Evolutionary conservation across 306 rosid genomes (phyloP).

Genomic region (Dalbergia cultrata): DNA sequence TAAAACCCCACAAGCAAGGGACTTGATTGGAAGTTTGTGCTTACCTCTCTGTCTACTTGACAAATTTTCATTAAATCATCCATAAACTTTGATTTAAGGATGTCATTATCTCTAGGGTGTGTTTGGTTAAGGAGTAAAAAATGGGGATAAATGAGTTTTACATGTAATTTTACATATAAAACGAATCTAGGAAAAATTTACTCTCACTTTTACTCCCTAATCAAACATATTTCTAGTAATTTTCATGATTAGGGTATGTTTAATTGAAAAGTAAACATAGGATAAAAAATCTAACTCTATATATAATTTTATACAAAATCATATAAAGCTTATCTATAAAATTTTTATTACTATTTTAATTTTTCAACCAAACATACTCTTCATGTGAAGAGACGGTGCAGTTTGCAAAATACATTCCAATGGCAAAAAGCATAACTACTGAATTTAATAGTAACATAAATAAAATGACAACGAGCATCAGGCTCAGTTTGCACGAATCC

Average conservation of each 20-base stretch:
- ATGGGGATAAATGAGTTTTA: too few relatives aligned
- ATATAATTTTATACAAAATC: too few relatives aligned
- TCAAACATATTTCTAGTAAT: too few relatives aligned
- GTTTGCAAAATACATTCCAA: neutral
- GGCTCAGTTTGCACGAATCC: neutral
- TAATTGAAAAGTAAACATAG: too few relatives aligned
- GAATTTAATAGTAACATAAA: neutral
- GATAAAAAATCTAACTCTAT: too few relatives aligned
- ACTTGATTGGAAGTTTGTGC: neutral
- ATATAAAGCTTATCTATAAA: too few relatives aligned
- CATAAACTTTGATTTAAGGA: neutral
- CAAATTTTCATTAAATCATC: constrained; percentile 8
- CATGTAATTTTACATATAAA: too few relatives aligned
- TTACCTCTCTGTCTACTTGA: neutral
- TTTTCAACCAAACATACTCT: neutral
- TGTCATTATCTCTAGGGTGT: neutral
- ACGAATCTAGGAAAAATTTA: too few relatives aligned
- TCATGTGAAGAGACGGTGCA: neutral
- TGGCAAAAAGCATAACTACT: neutral
- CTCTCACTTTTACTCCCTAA: too few relatives aligned
- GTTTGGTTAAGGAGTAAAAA: too few relatives aligned
- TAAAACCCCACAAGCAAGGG: neutral
- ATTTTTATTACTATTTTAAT: neutral
- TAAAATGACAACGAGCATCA: neutral
- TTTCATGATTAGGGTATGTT: too few relatives aligned